phyloP scores from a whole-genome alignment of 176 grass and related monocot species.

The Leersia perrieri region DNA sequence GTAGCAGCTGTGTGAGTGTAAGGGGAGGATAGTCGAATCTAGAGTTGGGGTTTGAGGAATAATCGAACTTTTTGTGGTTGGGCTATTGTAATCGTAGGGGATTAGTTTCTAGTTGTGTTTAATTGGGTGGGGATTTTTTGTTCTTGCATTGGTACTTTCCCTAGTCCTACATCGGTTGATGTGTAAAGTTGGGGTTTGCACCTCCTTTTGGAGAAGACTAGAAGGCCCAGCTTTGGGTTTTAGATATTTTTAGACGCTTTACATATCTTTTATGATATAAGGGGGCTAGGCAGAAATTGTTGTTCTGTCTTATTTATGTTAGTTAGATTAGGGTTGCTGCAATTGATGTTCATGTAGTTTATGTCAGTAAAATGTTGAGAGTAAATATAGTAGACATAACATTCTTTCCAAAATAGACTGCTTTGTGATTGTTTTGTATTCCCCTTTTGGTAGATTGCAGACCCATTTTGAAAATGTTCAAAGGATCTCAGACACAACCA shows the following conservation, averaged over 20 bases:
- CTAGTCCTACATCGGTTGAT: neutral
- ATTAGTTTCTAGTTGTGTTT: neutral
- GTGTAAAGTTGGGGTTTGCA: neutral
- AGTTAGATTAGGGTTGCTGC: neutral
- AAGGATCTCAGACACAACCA: conserved; percentile 77
- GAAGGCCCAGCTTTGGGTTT: neutral
- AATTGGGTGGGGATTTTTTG: neutral
- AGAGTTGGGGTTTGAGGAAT: neutral
- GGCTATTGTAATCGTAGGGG: neutral
- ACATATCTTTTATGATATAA: neutral
- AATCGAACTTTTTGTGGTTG: neutral
- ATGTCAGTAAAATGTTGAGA: neutral
- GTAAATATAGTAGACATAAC: neutral
- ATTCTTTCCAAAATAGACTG: neutral
- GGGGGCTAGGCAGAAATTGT: no score
- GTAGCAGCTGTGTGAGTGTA: neutral
- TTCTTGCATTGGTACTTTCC: neutral
- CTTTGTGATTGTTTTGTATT: neutral
- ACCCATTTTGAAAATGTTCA: conserved; percentile 87
- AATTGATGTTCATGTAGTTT: neutral
- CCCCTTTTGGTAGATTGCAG: conserved; percentile 53
- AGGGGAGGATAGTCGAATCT: neutral
- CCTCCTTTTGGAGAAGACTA: neutral
- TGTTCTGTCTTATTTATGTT: neutral
- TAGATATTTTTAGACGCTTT: neutral